phyloP scores from a whole-genome alignment of 192 early-diverging fungal genomes.

The Backusella luteola region DNA sequence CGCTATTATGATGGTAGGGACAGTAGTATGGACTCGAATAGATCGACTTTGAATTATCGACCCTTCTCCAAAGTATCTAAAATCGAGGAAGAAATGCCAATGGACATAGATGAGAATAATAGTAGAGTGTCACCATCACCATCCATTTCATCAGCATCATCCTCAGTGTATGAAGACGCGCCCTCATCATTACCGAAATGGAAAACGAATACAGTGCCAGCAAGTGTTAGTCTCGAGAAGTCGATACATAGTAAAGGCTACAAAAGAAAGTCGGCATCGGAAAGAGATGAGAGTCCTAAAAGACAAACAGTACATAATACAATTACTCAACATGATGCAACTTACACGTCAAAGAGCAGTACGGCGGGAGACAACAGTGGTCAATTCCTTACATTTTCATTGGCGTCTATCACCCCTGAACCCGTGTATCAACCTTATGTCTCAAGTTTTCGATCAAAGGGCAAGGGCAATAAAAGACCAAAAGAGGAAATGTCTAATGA shows the following conservation, averaged over 20 bases:
- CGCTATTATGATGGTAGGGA: not conserved
- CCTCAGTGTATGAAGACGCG: not conserved
- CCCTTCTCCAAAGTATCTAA: not conserved
- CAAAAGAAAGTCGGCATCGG: not conserved
- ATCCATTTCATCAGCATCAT: not conserved
- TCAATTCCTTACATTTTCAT: not conserved
- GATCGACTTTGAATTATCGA: not conserved
- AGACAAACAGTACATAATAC: not conserved
- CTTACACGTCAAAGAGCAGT: no score
- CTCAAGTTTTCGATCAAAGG: not conserved
- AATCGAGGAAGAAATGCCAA: not conserved
- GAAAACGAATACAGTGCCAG: not conserved
- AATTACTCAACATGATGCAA: not conserved
- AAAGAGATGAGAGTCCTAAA: not conserved
- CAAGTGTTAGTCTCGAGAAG: not conserved
- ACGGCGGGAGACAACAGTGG: not conserved
- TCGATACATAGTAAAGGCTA: not conserved
- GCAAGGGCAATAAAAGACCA: not conserved
- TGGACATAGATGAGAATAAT: not conserved
- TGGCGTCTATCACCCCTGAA: not conserved
- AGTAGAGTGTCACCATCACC: not conserved
- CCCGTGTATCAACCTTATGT: not conserved
- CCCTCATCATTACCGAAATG: not conserved
- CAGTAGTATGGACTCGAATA: not conserved
- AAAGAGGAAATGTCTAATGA: not conserved